phyloP scores from a whole-genome alignment of 2,329 filamentous ascomycete species.

The Fusarium protoensiforme region DNA sequence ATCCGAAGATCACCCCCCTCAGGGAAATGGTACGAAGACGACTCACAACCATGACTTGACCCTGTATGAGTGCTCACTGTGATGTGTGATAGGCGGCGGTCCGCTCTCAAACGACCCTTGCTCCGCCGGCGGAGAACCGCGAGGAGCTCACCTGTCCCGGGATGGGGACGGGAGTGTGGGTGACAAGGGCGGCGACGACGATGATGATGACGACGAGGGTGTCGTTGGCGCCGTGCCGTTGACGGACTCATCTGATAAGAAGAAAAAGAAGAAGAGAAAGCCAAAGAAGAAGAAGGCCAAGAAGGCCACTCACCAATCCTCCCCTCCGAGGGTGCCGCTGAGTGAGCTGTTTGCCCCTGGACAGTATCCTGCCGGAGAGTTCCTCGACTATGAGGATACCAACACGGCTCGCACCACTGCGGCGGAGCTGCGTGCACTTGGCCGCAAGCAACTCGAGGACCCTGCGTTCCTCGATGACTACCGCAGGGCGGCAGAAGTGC shows the following conservation, averaged over 20 bases:
- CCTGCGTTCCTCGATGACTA: constrained; percentile 76
- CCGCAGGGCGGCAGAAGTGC: constrained; percentile 81
- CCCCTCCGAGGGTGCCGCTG: constrained; percentile 48
- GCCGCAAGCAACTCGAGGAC: constrained; percentile 43
- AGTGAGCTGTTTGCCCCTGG: constrained; percentile 44
- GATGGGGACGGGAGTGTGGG: constrained; percentile 57
- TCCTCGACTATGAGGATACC: constrained; percentile 37
- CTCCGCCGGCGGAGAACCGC: constrained; percentile 53
- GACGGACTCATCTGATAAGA: constrained; percentile 28
- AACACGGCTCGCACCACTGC: constrained; percentile 40
- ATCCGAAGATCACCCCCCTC: constrained; percentile 49
- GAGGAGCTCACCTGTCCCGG: constrained; percentile 52
- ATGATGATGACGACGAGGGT: constrained; percentile 42
- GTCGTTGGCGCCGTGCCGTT: constrained; percentile 34
- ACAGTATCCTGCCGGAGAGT: constrained; percentile 45
- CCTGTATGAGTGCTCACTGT: constrained; percentile 7
- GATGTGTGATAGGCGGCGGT: constrained; percentile 20
- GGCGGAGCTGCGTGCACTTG: constrained; percentile 39
- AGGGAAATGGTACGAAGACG: constrained; percentile 45
- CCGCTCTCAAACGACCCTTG: constrained; percentile 28
- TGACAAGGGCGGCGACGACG: constrained; percentile 44
- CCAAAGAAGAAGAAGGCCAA: constrained; percentile 43
- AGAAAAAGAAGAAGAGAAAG: constrained; percentile 45
- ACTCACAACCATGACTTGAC: not conserved
- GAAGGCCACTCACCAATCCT: constrained; percentile 43